Evolutionary conservation across 179 eudicot genomes (phyloP), one percentile per base, ranked within the genome.

Genomic region (Nepenthes alata): DNA sequence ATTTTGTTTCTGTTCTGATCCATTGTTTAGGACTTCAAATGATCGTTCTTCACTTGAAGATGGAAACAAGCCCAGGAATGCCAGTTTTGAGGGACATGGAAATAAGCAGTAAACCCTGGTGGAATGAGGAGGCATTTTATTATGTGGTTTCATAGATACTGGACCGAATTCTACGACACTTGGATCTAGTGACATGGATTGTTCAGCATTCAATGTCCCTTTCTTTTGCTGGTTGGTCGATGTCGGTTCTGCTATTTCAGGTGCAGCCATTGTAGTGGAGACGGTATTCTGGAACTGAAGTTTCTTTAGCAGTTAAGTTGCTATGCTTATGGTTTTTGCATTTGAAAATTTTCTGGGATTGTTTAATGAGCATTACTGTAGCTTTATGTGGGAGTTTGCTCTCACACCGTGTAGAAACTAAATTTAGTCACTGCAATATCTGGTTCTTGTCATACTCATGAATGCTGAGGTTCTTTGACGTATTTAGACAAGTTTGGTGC

Each of bases 201-300:
- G 82, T 75, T 63, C 67, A 74, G 78, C 80, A 70, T 71, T 76
- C 74, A 64, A 61, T 75, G 56, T 63, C 77, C 72, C 70, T 79
- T 63, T 66, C 69, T 48, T 62, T 58, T 71, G 62, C 73, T 64
- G 84, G 82, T 73, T 73, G 74, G 80, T 86, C 86, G 76, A 83
- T 83, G 78, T 83, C 80, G 63, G 78, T 75, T 72, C 75, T 70
- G 68, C 68, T 61, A 71, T 84, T 88, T 82, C 87, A 80, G 85
- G 85, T 79, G 89, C 83, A 76, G 87, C 72, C 74, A 61, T 75
- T 51, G 74, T 81, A 72, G 75, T 74, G 87, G 70, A 67, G 78
- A 68, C 68, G 80, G 75, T 75, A 51, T 72, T 78, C 74, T 78
- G 80, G 83, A 73, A 74, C 72, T 80, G 75, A 67, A 72, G 81